phyloP scores from a whole-genome alignment of 306 rosid species.

The Canavalia ensiformis region DNA sequence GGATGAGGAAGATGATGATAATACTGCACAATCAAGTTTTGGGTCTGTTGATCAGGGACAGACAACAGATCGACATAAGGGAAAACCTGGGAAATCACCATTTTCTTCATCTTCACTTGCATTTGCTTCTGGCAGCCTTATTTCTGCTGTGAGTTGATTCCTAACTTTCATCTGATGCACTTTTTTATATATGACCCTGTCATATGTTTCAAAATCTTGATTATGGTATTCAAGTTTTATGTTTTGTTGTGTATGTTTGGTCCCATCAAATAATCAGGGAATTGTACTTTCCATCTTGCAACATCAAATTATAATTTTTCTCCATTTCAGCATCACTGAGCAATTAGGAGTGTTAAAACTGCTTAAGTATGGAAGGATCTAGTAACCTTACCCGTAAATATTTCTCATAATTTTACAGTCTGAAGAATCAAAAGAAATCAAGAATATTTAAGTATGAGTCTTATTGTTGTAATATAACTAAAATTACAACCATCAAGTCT shows the following conservation, averaged over 20 bases:
- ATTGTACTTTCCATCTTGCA: not conserved
- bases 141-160: conserved; percentile 79
- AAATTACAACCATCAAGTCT: conserved; percentile 29
- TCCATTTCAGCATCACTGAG: conserved; percentile 30
- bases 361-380: conserved; percentile 4
- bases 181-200: conserved; percentile 11
- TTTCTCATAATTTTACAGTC: conserved; percentile 11
- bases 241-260: conserved; percentile 9
- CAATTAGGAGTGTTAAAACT: not conserved
- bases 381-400: not conserved
- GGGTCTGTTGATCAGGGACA: conserved; percentile 73
- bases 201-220: conserved; percentile 9
- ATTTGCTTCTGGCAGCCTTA: conserved; percentile 79
- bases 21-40: conserved; percentile 78
- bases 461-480: conserved; percentile 14
- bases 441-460: conserved; percentile 12
- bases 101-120: conserved; percentile 83
- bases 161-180: conserved; percentile 42
- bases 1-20: conserved; percentile 66
- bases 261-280: conserved; percentile 20
- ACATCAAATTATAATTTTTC: conserved; percentile 15
- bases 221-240: conserved; percentile 18
- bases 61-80: conserved; percentile 57
- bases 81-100: conserved; percentile 75
- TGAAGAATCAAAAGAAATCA: conserved; percentile 17